phyloP scores from a whole-genome alignment of 169 alveolate genomes.

The Cryptosporidium tyzzeri region DNA sequence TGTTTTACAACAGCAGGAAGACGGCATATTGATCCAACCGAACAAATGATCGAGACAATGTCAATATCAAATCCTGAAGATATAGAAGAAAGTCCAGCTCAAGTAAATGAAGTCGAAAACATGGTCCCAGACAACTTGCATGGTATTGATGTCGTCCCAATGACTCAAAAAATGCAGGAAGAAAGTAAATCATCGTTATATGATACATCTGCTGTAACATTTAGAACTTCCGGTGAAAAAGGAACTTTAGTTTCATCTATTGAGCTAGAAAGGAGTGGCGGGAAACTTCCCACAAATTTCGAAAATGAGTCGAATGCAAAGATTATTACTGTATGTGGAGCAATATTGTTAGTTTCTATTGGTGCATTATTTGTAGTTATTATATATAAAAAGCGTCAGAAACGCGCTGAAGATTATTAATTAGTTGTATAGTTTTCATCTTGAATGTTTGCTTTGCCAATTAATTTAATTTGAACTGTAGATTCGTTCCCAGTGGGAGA shows the following conservation, averaged over 20 bases:
- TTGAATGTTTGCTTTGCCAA: not conserved
- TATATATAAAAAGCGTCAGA: conserved; percentile 42
- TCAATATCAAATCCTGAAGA: conserved; percentile 56
- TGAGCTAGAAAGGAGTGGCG: conserved; percentile 19
- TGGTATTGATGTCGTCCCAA: conserved; percentile 39
- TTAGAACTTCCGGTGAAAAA: not conserved
- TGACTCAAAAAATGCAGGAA: conserved; percentile 57
- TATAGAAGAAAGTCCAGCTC: conserved; percentile 21
- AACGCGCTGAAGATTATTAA: conserved; percentile 5
- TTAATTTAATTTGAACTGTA: conserved; percentile 9
- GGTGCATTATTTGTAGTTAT: conserved; percentile 30
- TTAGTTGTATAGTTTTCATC: not conserved
- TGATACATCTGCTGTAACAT: conserved; percentile 40
- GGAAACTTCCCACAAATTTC: not conserved
- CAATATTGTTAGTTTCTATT: conserved; percentile 16
- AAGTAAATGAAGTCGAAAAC: not conserved
- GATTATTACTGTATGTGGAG: conserved; percentile 32
- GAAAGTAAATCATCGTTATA: not conserved
- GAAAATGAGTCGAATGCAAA: not conserved
- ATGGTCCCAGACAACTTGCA: conserved; percentile 16
- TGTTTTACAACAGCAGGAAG: conserved; percentile 75
- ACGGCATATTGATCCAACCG: conserved; percentile 73
- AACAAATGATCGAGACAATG: conserved; percentile 68
- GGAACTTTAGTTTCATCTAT: conserved; percentile 52
- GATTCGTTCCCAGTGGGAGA: conserved; percentile 65